Base-by-base conservation (phyloP, 140 eudicot genomes). In the Anethum foeniculum region DNA sequence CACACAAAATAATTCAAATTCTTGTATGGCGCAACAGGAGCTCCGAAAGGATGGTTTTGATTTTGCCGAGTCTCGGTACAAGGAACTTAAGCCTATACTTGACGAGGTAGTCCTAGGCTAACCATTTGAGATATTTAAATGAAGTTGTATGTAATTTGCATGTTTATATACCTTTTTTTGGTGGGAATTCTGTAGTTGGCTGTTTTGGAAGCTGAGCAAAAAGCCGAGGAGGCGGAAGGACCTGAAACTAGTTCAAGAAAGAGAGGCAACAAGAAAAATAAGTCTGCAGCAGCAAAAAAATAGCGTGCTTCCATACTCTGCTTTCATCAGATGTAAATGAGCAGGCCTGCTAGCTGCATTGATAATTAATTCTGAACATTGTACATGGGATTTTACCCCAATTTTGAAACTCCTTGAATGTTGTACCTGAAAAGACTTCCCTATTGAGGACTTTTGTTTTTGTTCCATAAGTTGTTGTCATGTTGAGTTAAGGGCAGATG, bases 21-120 rank as follows among this genome's bases (percentile, higher is more conserved):
- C 54, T 76, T 69, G 25, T 80, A 7, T 87, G 74, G 34, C 71
- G 25, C 54, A 39, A 62, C 82, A 95, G 99, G 99, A 95, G 86
- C 99, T 95, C 34, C 97, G 99, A 4, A 95, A 92, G 85, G 99
- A 95, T 88, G 99, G 99, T 83, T 95, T 95, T 86, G 99, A 95
- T 88, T 95, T 95, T 86, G 99, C 99, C 68, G 96, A 88, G 81
- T 56, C 88, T 86, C 94, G 99, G 71, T 95, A 89, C 89, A 92
- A 86, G 87, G 99, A 95, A 81, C 93, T 95, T 65, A 92, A 95
- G 85, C 97, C 99, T 51, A 90, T 95, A 67, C 99, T 95, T 41
- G 99, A 95, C 75, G 99, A 95, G 99, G 99, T 89, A 88, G 34
- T 15, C 30, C 80, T 81, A 39, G 48, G 69, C 87, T 56, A 18